Percentiles rank a stretch among this genome's conserved stretches.
These are phyloP conservation scores for Aspergillus sp. DNA, from an alignment of 2,329 filamentous ascomycete species.

Conservation along the genomic window DNA sequence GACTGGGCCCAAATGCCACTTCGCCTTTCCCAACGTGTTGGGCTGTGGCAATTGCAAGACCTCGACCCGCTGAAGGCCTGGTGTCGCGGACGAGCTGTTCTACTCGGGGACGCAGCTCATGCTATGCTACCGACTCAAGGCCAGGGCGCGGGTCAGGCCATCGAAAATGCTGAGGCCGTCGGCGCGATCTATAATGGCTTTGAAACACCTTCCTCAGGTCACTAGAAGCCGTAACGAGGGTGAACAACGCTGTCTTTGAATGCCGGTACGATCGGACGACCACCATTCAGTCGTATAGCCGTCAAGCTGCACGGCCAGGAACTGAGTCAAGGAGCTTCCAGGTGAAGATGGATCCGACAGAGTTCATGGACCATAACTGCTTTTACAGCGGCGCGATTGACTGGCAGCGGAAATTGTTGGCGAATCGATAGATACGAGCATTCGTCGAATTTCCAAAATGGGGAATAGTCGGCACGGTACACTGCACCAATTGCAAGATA, in stretches of 20 bases:
- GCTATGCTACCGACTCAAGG: constrained; percentile 35
- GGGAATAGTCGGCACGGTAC: no score
- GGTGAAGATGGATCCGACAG: constrained; percentile 22
- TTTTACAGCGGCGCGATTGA: constrained; percentile 7
- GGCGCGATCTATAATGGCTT: constrained; percentile 5
- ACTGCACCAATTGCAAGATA: no score
- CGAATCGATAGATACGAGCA: no score
- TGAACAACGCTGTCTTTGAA: constrained; percentile 17
- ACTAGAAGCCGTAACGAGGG: constrained; percentile 10
- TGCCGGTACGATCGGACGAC: constrained; percentile 30
- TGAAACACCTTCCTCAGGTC: background rate
- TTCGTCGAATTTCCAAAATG: no score
- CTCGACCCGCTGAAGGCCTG: constrained; percentile 12
- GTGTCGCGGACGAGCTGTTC: constrained; percentile 12
- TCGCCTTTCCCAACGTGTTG: background rate
- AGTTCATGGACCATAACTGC: constrained; percentile 14
- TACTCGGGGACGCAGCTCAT: constrained; percentile 33
- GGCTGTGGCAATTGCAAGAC: background rate
- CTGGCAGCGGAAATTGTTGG: constrained; percentile 4
- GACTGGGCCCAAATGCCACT: background rate
- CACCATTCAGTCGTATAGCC: constrained; percentile 35
- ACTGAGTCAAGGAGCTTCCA: constrained; percentile 23
- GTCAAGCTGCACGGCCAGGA: constrained; percentile 34
- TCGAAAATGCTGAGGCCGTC: constrained; percentile 32
- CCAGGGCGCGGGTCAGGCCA: constrained; percentile 34